Evolutionary conservation across 805 yeast genomes (phyloP), one percentile per base, ranked within the genome.

Genomic region (Candida dendrica): DNA sequence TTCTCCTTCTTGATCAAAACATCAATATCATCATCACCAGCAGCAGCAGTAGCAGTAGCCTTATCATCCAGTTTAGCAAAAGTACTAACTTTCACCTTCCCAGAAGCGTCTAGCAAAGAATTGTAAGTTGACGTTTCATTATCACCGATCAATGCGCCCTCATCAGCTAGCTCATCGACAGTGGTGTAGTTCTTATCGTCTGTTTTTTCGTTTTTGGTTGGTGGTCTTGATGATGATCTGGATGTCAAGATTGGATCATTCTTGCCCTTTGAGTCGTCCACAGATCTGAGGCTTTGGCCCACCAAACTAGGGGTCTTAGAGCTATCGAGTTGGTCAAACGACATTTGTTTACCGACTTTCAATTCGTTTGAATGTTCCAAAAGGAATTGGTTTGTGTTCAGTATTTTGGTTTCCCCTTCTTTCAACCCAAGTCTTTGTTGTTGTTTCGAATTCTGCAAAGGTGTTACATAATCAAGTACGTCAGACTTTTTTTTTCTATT

Each of bases 51-150:
- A n/a, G n/a, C n/a, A n/a, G n/a, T n/a, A n/a, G n/a, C n/a, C n/a
- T n/a, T n/a, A n/a, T n/a, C n/a, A 31, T 14, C 34, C 16, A 14
- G 2, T n/a, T 32, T 32, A 32, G 13, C 19, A 32, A 52, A 46
- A 3, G 44, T 46, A 22, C 42, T 44, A 6, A 42, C 38, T 50
- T 71, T 77, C 38, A 78, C 64, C 38, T 71, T 66, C 1, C 84
- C 86, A 37, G 67, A 65, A 11, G 66, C 65, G 50, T 79, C 83
- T 52, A 79, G 59, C 38, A 75, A 65, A 17, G 64, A 59, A 20
- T 71, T 79, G 49, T 79, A 70, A 47, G 69, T 74, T 41, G 77
- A 27, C 49, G 71, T 80, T 42, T 77, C 83, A 39, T 74, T 81
- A 47, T 74, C 75, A 34, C 37, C 48, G 50, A 77, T 56, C 6